Percentiles rank a stretch among this genome's conserved stretches.
Evolutionary conservation across 176 grass and related monocot species (phyloP).

Genomic region (Oryza meyeriana): DNA sequence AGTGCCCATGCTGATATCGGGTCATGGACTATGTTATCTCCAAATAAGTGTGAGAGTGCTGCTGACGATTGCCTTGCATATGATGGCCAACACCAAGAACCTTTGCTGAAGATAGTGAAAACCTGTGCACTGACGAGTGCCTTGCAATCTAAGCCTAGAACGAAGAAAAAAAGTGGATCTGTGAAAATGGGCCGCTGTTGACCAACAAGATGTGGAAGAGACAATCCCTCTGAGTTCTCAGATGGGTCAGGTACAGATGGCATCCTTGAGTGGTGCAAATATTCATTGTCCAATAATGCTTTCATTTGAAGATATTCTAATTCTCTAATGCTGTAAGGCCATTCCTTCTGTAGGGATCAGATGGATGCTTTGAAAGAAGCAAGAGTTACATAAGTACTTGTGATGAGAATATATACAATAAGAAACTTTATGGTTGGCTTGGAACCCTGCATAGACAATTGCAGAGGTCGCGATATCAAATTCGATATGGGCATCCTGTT

Average conservation of each 20-base stretch:
- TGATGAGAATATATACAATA: constrained; percentile 53
- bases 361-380: constrained; percentile 63
- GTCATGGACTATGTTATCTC: constrained; percentile 60
- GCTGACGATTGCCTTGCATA: constrained; percentile 54
- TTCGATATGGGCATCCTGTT: constrained; percentile 56
- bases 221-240: constrained; percentile 56
- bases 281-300: constrained; percentile 12
- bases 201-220: constrained; percentile 46
- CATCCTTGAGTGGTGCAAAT: constrained; percentile 16
- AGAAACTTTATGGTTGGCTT: constrained; percentile 72
- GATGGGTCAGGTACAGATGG: constrained; percentile 45
- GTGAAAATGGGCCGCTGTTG: constrained; percentile 56
- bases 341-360: constrained; percentile 35
- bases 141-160: constrained; percentile 60
- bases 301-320: not conserved
- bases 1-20: constrained; percentile 77
- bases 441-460: constrained; percentile 60
- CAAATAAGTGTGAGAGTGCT: constrained; percentile 55
- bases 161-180: constrained; percentile 61
- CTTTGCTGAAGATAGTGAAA: constrained; percentile 58
- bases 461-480: constrained; percentile 76
- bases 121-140: constrained; percentile 45
- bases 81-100: constrained; percentile 39
- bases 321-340: not conserved
- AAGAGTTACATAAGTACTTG: constrained; percentile 59